These are phyloP conservation scores for Xylaria cubensis DNA, from an alignment of 495 filamentous ascomycete species.

Conservation along the genomic window DNA sequence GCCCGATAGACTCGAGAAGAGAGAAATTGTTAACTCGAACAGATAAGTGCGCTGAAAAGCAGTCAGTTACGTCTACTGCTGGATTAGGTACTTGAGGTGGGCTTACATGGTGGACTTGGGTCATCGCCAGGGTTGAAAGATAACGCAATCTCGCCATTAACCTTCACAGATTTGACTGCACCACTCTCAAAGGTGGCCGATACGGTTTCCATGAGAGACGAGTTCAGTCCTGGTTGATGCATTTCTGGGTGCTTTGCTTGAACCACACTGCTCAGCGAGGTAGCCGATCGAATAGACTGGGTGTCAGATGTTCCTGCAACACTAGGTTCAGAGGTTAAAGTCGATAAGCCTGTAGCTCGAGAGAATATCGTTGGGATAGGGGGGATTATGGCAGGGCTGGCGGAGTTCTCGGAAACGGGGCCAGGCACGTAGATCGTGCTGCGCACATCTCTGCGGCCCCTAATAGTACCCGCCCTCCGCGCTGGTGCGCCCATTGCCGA, in stretches of 20 bases:
- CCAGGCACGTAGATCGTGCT: constrained; percentile 81
- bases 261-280: constrained; percentile 72
- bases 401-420: constrained; percentile 46
- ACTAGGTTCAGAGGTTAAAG: constrained; percentile 60
- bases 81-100: background rate
- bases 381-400: constrained; percentile 48
- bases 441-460: constrained; percentile 89
- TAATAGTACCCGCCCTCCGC: constrained; percentile 76
- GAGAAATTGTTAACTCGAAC: constrained; percentile 91
- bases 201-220: constrained; percentile 91
- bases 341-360: constrained; percentile 50
- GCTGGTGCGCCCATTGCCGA: constrained; percentile 61
- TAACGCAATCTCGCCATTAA: constrained; percentile 91
- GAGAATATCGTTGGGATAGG: constrained; percentile 54
- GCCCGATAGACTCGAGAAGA: constrained; percentile 90
- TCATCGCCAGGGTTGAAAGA: constrained; percentile 72
- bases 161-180: constrained; percentile 69
- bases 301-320: constrained; percentile 73
- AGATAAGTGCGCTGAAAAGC: constrained; percentile 57
- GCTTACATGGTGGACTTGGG: constrained; percentile 46
- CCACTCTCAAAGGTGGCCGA: constrained; percentile 83
- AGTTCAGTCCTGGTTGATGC: constrained; percentile 79
- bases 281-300: constrained; percentile 87
- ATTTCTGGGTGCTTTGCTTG: constrained; percentile 81
- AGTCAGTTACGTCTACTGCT: constrained; percentile 16